Conservation (phyloP, 495 filamentous ascomycete genomes). For the Annulohypoxylon stygium region DNA sequence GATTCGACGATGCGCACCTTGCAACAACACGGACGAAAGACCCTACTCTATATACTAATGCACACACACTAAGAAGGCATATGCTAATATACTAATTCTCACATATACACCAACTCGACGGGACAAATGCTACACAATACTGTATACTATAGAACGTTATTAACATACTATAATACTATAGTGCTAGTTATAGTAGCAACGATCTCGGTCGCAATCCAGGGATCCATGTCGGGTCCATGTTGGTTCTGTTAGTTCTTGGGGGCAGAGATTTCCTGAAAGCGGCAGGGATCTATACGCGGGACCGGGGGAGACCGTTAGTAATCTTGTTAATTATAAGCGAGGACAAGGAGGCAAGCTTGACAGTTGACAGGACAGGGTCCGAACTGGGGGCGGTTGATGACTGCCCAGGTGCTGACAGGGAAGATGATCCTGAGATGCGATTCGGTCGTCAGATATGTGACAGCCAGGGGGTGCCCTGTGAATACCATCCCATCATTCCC, state of each 20-base stretch:
- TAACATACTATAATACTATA: too few species aligned
- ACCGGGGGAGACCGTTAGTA: slow-evolving; percentile 32
- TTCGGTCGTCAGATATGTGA: slow-evolving; percentile 48
- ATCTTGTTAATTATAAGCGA: slow-evolving; percentile 47
- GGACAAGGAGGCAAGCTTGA: slow-evolving; percentile 41
- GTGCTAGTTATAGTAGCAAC: slow-evolving; percentile 32
- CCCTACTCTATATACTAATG: not conserved
- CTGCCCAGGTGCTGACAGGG: slow-evolving; percentile 31
- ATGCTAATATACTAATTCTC: not conserved
- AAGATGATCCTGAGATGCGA: slow-evolving; percentile 45
- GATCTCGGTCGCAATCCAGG: slow-evolving; percentile 43
- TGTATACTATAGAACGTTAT: slow-evolving; percentile 19
- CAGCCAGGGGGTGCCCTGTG: slow-evolving; percentile 38
- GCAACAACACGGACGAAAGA: slow-evolving; percentile 9
- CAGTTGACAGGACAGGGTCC: slow-evolving; percentile 47
- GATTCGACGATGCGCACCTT: slow-evolving; percentile 16
- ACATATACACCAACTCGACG: slow-evolving; percentile 5
- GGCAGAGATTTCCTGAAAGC: slow-evolving; percentile 23
- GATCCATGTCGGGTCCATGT: slow-evolving; percentile 7
- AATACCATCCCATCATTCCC: slow-evolving; percentile 43
- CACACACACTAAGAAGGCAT: not conserved
- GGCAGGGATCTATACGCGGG: slow-evolving; percentile 33
- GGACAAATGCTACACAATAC: not conserved
- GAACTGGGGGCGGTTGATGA: slow-evolving; percentile 30
- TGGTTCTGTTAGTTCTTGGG: slow-evolving; percentile 32